Percentiles rank a stretch among this genome's conserved stretches.
Conservation (phyloP, 2,329 filamentous ascomycete genomes). For the Hypoxylon rubiginosum region DNA sequence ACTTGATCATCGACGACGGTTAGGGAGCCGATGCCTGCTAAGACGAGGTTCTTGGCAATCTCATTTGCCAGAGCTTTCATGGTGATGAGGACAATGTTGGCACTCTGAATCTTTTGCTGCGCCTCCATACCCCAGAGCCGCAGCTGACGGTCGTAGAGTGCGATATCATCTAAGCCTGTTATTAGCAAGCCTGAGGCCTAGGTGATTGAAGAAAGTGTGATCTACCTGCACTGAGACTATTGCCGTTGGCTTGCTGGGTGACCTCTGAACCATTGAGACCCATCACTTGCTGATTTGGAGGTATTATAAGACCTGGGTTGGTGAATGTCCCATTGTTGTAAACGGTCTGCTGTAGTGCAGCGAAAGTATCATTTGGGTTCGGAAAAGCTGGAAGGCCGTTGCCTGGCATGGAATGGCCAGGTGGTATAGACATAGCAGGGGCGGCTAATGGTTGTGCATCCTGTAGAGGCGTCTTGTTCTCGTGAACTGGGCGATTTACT, state of each 20-base stretch:
- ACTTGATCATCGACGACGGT: constrained; percentile 85
- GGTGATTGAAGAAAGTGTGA: constrained; percentile 5
- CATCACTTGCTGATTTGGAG: constrained; percentile 32
- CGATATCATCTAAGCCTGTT: constrained; percentile 82
- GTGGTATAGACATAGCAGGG: constrained; percentile 22
- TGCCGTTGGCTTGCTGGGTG: constrained; percentile 41
- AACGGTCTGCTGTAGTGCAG: constrained; percentile 31
- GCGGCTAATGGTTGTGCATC: constrained; percentile 21
- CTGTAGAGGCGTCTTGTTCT: constrained; percentile 25
- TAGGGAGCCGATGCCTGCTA: constrained; percentile 90
- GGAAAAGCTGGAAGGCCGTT: constrained; percentile 35
- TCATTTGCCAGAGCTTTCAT: constrained; percentile 92
- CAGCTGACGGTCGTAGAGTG: constrained; percentile 96
- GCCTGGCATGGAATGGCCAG: constrained; percentile 25
- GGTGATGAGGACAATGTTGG: constrained; percentile 90
- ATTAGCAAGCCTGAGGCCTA: constrained; percentile 33
- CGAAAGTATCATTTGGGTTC: constrained; percentile 34
- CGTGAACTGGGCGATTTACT: constrained; percentile 20
- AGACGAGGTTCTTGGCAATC: constrained; percentile 95
- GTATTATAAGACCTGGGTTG: constrained; percentile 36
- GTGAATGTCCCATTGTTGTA: constrained; percentile 42
- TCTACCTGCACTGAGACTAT: constrained; percentile 55
- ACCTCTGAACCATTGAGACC: constrained; percentile 21
- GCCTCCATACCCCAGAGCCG: constrained; percentile 97
- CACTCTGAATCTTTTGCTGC: constrained; percentile 90